Conservation (phyloP, 2,329 filamentous ascomycete genomes). For the Cytospora piceicola region DNA sequence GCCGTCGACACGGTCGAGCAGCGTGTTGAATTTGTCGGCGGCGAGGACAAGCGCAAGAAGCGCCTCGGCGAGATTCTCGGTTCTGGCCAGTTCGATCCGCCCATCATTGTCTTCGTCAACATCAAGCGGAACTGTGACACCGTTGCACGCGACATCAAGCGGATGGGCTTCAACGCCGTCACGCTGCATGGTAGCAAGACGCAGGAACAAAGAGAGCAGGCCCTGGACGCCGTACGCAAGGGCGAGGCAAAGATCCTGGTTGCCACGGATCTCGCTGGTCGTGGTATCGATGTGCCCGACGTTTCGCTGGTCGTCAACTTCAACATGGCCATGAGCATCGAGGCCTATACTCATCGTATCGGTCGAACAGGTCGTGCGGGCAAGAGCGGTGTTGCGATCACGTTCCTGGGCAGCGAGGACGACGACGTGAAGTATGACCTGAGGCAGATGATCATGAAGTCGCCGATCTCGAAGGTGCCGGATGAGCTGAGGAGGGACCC, state of each 20-base stretch:
- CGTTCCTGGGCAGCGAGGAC: constrained; percentile 92
- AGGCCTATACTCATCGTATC: constrained; percentile 95
- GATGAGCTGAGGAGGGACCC: constrained; percentile 91
- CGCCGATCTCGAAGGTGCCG: constrained; percentile 81
- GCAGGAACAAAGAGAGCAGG: constrained; percentile 95
- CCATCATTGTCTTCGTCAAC: constrained; percentile 99
- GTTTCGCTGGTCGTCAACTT: constrained; percentile 96
- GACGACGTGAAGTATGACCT: constrained; percentile 89
- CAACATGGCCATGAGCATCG: constrained; percentile 94
- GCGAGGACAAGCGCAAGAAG: constrained; percentile 96
- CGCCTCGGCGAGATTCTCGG: constrained; percentile 87
- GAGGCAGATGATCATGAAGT: constrained; percentile 94
- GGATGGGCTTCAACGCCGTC: constrained; percentile 87
- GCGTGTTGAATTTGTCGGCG: constrained; percentile 85
- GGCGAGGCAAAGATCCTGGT: constrained; percentile 86
- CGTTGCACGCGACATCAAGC: constrained; percentile 90
- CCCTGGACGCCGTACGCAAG: constrained; percentile 80
- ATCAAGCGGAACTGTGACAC: constrained; percentile 99
- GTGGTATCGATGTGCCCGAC: constrained; percentile 97
- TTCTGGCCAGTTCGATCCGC: constrained; percentile 78
- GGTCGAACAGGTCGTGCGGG: constrained; percentile 96
- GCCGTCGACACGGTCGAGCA: constrained; percentile 98
- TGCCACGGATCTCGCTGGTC: constrained; percentile 90
- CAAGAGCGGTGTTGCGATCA: constrained; percentile 94
- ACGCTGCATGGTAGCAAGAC: constrained; percentile 96